Conservation (phyloP, 129 eudicot genomes). For the Heracleum sosnowskyi region DNA sequence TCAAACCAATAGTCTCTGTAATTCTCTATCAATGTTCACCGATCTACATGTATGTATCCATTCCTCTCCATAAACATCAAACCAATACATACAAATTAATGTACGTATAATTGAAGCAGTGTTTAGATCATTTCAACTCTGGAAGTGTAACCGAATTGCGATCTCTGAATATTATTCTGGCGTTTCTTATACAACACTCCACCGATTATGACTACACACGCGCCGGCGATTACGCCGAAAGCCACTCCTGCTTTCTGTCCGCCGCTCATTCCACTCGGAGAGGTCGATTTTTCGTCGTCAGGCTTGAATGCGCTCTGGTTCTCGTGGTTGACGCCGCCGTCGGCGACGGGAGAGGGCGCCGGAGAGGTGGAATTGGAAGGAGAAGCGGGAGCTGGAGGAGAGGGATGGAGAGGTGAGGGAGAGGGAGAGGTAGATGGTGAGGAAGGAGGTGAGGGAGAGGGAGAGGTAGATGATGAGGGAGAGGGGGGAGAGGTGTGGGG, state of each 20-base stretch:
- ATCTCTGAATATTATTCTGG: slow-evolving; percentile 30
- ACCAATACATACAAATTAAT: neutral
- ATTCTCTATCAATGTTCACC: neutral
- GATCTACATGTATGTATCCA: neutral
- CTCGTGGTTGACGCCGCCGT: neutral
- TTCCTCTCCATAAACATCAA: neutral
- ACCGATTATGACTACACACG: slow-evolving; percentile 14
- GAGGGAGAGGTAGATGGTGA: neutral
- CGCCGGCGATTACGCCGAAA: slow-evolving; percentile 26
- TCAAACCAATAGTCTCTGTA: neutral
- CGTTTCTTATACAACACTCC: slow-evolving; percentile 24
- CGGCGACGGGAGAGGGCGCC: neutral
- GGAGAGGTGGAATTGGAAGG: neutral
- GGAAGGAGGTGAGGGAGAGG: neutral
- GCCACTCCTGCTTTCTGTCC: slow-evolving; percentile 30
- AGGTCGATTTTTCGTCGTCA: neutral
- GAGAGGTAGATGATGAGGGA: neutral
- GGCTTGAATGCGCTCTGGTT: neutral
- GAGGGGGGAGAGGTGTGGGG: neutral
- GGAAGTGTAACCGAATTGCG: slow-evolving; percentile 23
- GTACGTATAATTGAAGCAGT: neutral
- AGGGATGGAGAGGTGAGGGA: neutral
- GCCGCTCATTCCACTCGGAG: slow-evolving; percentile 20
- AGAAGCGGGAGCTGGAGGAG: neutral
- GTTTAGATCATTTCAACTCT: slow-evolving; percentile 19